Base-by-base conservation (phyloP, 2,329 filamentous ascomycete species). In the Fusarium annulatum region DNA sequence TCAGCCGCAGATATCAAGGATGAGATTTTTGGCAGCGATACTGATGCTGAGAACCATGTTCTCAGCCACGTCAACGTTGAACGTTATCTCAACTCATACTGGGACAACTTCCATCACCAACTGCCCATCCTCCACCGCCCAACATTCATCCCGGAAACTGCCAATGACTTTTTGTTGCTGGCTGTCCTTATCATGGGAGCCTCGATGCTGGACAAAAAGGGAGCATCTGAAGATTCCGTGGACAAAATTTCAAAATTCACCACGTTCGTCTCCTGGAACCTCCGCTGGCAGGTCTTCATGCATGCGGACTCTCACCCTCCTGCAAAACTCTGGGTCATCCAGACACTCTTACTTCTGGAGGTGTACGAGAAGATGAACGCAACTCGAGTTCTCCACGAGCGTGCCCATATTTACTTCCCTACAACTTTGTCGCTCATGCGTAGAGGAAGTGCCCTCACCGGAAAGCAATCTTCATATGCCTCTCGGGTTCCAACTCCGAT, bases 401-500 rank as follows among this genome's bases (percentile, higher is more conserved):
- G 77, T 21, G 74, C 77, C n/a, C 77, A 79, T 38, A 79, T 79
- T n/a, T 79, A 79, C 42, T 79, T 79, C 45, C 77, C 77, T 1
- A 79, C 77, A 4, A 79, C 77, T 2, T 52, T 79, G 0, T 78
- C 77, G 7, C 75, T 78, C 14, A 78, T 78, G 77, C 77, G 77
- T 7, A 71, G 77, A 58, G 77, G 77, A 48, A 78, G 77, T 30
- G 77, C 77, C 3, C n/a, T 78, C 4, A 78, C 77, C 1, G 77
- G 76, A 5, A 79, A 78, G 56, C 77, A 78, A 16, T 77, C 76
- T 2, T 77, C 76, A 7, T 78, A 79, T 38, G 73, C 75, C 4
- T 79, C 77, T 7, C 55, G 75, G 30, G 75, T 77, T 11, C 77
- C 71, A 16, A 79, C 73, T 26, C 77, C 77, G 5, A 39, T 75